Base-by-base conservation (phyloP, 2,329 filamentous ascomycete species). In the Venturia asperata region DNA sequence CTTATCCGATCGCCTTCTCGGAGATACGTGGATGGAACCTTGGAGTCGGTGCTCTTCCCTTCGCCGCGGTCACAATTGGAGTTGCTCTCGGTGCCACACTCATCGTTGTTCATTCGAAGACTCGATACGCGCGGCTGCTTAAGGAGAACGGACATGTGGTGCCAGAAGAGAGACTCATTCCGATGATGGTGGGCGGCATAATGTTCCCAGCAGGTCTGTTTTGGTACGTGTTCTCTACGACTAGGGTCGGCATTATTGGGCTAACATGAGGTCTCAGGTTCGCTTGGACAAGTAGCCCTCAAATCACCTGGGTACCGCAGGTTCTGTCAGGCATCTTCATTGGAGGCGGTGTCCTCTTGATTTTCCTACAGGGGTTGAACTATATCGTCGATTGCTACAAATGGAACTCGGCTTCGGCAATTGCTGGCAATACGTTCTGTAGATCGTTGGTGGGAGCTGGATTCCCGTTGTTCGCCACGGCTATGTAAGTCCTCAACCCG, bases 171-270 rank as follows among this genome's bases (percentile, higher is more conserved):
- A 75, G 80, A 1, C 73, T 83, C 1, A 74, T 77, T 5, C 78
- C 79, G 0, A 77, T 80, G 68, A 84, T 87, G 68, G 68, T 81
- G 11, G 85, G 83, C 2, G 83, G 81, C 3, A 77, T 80, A 5
- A 66, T 83, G 17, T 74, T 82, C 3, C 77, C 79, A 1, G 72
- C 76, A 10, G 78, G 80, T 0, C 71, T 84, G 30, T 82, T 83
- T 68, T 81, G 79, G 80, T 83, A 45, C 17, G 21, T 11, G 4
- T 11, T 49, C 19, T 10, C 6, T 24, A 10, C 45, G 24, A 37
- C 11, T 17, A 15, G 13, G 5, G 13, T 19, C 1, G 5, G 2
- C n/a, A 37, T 37, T 60, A 5, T 19, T 60, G 30, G 10, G 30
- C 39, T 42, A n/a, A 37, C 19, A 42, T 42, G 7, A n/a, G 21